phyloP scores from a whole-genome alignment of 78 protist species.

The Dictyostelium brefeldianum region DNA sequence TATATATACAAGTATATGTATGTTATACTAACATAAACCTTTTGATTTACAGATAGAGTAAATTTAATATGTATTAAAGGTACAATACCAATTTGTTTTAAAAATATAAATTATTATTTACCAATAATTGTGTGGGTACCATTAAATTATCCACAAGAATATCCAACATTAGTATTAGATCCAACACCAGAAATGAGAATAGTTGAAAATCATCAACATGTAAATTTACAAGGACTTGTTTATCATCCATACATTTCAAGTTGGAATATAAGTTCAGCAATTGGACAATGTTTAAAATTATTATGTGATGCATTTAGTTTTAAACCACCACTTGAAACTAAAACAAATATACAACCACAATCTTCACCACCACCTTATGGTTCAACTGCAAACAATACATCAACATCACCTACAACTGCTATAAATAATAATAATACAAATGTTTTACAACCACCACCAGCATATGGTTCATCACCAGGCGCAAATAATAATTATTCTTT shows the following conservation, averaged over 20 bases:
- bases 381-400: too few relatives aligned
- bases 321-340: constrained; percentile 33
- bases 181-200: constrained; percentile 79
- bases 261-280: constrained; percentile 27
- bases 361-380: background rate
- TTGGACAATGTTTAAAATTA: constrained; percentile 29
- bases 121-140: constrained; percentile 64
- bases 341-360: background rate
- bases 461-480: constrained; percentile 40
- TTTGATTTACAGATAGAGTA: constrained; percentile 55
- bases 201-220: constrained; percentile 60
- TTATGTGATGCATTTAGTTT: constrained; percentile 62
- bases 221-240: constrained; percentile 26
- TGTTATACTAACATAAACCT: too few relatives aligned
- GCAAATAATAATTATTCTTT: background rate
- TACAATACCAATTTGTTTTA: constrained; percentile 67
- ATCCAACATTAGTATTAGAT: constrained; percentile 39
- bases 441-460: constrained; percentile 13
- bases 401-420: background rate
- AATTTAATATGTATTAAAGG: constrained; percentile 41
- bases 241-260: constrained; percentile 37
- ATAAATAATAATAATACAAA: background rate
- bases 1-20: too few relatives aligned
- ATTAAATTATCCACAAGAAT: constrained; percentile 36
- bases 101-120: constrained; percentile 39